Conservation (phyloP, 148 eudicot species). For the Rhododendron griersonianum region DNA sequence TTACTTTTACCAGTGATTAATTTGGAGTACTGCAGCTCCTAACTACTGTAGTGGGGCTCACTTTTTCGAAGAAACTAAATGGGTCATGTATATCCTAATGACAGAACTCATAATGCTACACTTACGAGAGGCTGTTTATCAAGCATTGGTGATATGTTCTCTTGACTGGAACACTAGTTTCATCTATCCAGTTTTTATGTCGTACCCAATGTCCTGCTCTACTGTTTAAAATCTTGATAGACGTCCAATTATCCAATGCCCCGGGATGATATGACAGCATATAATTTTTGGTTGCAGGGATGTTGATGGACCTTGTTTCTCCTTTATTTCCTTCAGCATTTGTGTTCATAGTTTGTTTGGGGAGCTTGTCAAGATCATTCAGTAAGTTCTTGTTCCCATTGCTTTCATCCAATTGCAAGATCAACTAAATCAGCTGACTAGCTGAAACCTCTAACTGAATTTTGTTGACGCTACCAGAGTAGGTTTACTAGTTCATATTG, state of each 20-base stretch:
- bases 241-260: neutral
- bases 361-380: conserved; percentile 95
- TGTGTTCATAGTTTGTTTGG: conserved; percentile 83
- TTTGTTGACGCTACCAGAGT: neutral
- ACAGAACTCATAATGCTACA: neutral
- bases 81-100: neutral
- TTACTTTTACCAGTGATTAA: neutral
- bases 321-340: conserved; percentile 97
- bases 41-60: neutral
- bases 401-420: neutral
- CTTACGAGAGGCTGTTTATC: neutral
- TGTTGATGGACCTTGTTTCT: conserved; percentile 98
- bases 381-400: conserved; percentile 54
- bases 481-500: neutral
- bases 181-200: neutral
- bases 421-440: neutral
- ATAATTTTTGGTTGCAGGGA: conserved; percentile 55
- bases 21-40: neutral
- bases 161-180: neutral
- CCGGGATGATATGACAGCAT: neutral
- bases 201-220: neutral
- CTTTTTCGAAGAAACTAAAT: neutral
- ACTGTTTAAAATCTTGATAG: neutral
- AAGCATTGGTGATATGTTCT: neutral
- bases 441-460: neutral